These are phyloP conservation scores for Globisporangium lucens DNA, from an alignment of 352 stramenopile species.

Conservation along the genomic window DNA sequence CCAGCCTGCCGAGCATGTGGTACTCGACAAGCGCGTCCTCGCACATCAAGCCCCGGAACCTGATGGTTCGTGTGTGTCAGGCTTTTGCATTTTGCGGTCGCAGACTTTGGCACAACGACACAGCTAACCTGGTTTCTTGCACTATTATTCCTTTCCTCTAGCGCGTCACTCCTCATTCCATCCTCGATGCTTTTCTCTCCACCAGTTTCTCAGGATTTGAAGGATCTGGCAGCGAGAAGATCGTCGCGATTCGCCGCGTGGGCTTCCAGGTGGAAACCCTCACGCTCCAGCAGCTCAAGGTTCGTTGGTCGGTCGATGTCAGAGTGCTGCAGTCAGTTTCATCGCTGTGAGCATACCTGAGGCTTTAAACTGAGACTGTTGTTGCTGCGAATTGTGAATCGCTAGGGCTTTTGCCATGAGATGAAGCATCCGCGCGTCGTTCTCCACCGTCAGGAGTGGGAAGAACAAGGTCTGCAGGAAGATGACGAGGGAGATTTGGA, in stretches of 20 bases:
- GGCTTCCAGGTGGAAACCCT: constrained; percentile 32
- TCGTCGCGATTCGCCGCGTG: constrained; percentile 29
- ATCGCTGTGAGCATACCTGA: background rate
- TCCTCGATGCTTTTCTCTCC: constrained; percentile 30
- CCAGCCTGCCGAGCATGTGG: constrained; percentile 56
- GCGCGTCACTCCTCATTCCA: constrained; percentile 38
- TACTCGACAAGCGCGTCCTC: constrained; percentile 48
- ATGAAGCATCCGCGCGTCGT: constrained; percentile 31
- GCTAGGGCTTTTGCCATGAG: constrained; percentile 33
- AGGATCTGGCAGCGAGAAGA: background rate
- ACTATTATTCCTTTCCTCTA: constrained; percentile 7
- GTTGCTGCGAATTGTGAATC: background rate
- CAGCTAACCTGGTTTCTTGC: background rate
- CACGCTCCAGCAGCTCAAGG: constrained; percentile 32
- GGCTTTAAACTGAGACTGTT: background rate
- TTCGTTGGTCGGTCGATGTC: constrained; percentile 5
- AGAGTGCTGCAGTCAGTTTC: background rate
- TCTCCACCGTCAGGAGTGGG: constrained; percentile 8
- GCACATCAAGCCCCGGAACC: constrained; percentile 34
- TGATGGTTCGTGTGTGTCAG: constrained; percentile 24
- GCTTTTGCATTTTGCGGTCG: background rate
- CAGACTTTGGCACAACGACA: background rate
- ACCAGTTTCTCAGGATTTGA: background rate
- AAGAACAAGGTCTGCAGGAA: background rate
- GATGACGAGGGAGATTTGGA: background rate